phyloP scores from a whole-genome alignment of 176 grass and related monocot genomes.

The Rhipidocladum racemiflorum region DNA sequence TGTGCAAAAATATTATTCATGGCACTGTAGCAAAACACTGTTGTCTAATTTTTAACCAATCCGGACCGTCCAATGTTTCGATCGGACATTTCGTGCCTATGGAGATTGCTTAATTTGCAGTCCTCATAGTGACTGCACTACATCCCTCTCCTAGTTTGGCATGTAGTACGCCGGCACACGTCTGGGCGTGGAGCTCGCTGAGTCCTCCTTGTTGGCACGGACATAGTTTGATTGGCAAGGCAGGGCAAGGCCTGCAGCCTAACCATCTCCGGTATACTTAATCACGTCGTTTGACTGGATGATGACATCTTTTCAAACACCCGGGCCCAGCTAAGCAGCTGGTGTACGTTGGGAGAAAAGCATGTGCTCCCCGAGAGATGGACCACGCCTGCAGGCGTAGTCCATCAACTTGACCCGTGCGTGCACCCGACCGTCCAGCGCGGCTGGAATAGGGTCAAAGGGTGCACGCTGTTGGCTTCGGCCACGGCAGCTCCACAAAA shows the following conservation, averaged over 20 bases:
- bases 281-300: constrained; percentile 20
- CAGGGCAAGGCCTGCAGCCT: neutral
- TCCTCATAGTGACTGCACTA: no score
- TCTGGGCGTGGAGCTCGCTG: neutral
- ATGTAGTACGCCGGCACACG: neutral
- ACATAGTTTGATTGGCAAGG: neutral
- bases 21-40: no score
- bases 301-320: neutral
- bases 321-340: neutral
- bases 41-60: no score
- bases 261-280: neutral
- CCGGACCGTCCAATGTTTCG: no score
- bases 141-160: no score
- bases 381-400: neutral
- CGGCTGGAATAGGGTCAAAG: neutral
- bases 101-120: no score
- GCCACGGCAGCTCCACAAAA: no score
- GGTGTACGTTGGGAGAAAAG: neutral
- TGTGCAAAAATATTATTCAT: no score
- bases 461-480: neutral
- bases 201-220: neutral
- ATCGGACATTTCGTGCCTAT: no score
- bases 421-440: neutral
- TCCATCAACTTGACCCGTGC: neutral
- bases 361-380: neutral